Evolutionary conservation across 257 asterid species (phyloP).

Genomic region (Ilex aquifolium): DNA sequence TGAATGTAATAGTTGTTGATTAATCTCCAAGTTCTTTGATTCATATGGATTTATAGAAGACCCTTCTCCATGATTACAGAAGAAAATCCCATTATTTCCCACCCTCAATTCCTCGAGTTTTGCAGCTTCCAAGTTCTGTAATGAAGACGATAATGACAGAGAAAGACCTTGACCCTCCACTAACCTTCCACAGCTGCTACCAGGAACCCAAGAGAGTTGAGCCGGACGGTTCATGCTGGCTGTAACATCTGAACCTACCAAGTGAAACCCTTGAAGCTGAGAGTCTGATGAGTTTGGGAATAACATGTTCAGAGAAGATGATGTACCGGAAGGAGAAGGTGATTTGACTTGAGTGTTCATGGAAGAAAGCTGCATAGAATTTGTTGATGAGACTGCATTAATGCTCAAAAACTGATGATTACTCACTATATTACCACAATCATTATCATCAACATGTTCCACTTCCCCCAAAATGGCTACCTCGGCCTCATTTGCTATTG

Average conservation of each 20-base stretch:
- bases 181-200: slow-evolving; percentile 15
- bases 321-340: slow-evolving; percentile 13
- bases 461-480: slow-evolving; percentile 15
- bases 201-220: slow-evolving; percentile 34
- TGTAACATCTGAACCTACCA: slow-evolving; percentile 8
- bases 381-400: background rate
- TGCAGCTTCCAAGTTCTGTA: slow-evolving; percentile 33
- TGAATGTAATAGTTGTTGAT: slow-evolving; percentile 13
- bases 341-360: slow-evolving; percentile 35
- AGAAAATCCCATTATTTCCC: slow-evolving; percentile 30
- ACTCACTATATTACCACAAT: background rate
- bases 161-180: slow-evolving; percentile 66
- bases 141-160: slow-evolving; percentile 53
- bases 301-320: slow-evolving; percentile 23
- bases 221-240: slow-evolving; percentile 22
- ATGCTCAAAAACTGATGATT: slow-evolving; percentile 2
- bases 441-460: background rate
- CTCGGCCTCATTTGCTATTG: slow-evolving; percentile 25
- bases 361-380: slow-evolving; percentile 38
- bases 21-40: slow-evolving; percentile 11
- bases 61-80: slow-evolving; percentile 28
- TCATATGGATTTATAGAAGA: slow-evolving; percentile 11
- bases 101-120: slow-evolving; percentile 38
- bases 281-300: slow-evolving; percentile 18
- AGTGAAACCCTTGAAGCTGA: slow-evolving; percentile 37